Evolutionary conservation across 768 basidiomycete species (phyloP).

Genomic region (Leccinellum albellum): DNA sequence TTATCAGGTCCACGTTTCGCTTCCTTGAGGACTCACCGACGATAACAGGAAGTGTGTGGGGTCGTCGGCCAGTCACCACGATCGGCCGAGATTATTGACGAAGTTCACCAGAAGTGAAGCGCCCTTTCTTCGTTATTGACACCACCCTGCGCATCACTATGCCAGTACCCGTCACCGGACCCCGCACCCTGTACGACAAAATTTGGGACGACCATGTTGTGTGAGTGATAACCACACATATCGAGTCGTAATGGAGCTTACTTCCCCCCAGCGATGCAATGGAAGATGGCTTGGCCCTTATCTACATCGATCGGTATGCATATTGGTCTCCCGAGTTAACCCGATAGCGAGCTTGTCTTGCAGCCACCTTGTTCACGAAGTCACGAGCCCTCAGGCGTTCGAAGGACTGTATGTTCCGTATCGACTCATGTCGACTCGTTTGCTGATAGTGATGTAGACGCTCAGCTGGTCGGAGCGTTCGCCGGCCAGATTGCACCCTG

Average conservation of each 20-base stretch:
- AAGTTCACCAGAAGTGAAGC: background rate
- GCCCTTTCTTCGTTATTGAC: background rate
- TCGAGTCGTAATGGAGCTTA: conserved; percentile 10
- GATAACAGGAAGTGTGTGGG: too few species aligned
- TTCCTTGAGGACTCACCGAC: too few species aligned
- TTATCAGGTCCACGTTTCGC: too few species aligned
- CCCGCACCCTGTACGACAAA: conserved; percentile 95
- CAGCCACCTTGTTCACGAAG: conserved; percentile 77
- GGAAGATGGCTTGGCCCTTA: conserved; percentile 72
- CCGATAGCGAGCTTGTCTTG: background rate
- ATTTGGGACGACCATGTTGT: conserved; percentile 98
- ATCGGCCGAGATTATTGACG: conserved; percentile 14
- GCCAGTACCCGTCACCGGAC: conserved; percentile 54
- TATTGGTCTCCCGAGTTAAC: background rate
- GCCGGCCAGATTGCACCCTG: conserved; percentile 84
- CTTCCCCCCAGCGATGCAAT: conserved; percentile 52
- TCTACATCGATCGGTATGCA: conserved; percentile 77
- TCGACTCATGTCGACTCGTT: background rate
- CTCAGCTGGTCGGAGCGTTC: conserved; percentile 70
- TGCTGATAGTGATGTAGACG: conserved; percentile 41
- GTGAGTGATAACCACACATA: conserved; percentile 39
- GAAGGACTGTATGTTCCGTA: conserved; percentile 66
- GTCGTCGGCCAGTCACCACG: conserved; percentile 10
- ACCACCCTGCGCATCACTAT: conserved; percentile 30
- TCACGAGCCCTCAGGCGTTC: conserved; percentile 92